Conservation (phyloP, 2,329 filamentous ascomycete species). For the Tolypocladium endophyticum region DNA sequence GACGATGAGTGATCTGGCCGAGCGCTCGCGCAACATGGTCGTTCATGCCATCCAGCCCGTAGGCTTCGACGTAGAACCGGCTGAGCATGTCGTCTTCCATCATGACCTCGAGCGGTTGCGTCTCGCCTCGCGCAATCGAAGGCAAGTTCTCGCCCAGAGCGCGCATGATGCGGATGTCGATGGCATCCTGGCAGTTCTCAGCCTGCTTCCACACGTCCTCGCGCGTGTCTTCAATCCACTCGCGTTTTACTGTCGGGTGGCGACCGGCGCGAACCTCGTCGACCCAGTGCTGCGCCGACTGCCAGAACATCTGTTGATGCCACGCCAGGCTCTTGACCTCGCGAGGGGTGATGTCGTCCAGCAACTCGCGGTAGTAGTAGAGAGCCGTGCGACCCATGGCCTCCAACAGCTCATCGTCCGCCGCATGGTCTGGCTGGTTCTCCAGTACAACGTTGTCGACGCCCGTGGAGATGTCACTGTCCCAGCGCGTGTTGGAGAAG, state of each 20-base stretch:
- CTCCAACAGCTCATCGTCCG: background rate
- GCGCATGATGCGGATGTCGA: background rate
- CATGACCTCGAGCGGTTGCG: slow-evolving; percentile 24
- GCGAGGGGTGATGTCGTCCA: background rate
- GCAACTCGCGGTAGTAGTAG: background rate
- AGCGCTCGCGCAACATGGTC: background rate
- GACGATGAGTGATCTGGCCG: background rate
- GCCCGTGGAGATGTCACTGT: background rate
- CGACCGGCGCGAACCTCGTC: background rate
- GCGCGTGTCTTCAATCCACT: background rate
- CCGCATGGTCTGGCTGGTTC: background rate
- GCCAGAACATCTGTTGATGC: background rate
- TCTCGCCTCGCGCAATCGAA: slow-evolving; percentile 18
- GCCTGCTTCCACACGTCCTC: background rate
- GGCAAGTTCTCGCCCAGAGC: background rate
- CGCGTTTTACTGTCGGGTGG: background rate
- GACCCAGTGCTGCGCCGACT: background rate
- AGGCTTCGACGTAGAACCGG: slow-evolving; percentile 5
- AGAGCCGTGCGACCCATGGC: background rate
- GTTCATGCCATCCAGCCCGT: background rate
- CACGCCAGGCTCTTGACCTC: background rate
- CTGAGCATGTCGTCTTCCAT: slow-evolving; percentile 20
- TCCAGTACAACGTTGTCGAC: background rate
- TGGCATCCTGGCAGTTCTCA: background rate
- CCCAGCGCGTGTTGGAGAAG: background rate